phyloP scores from a whole-genome alignment of 2,329 filamentous ascomycete species.

The Onygenales sp. region DNA sequence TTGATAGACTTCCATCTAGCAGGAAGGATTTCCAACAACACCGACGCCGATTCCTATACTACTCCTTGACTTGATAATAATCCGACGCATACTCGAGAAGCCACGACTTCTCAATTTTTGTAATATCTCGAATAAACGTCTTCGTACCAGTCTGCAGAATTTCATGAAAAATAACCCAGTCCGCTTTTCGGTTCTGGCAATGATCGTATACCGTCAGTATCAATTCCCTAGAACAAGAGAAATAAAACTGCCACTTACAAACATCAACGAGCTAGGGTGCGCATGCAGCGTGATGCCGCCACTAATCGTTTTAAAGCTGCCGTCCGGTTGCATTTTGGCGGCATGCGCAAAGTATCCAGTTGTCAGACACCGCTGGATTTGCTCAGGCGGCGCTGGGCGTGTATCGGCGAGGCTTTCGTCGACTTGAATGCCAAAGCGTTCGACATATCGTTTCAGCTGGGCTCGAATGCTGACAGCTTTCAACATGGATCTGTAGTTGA shows the following conservation, averaged over 20 bases:
- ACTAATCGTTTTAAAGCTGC: constrained; percentile 77
- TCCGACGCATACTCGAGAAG: constrained; percentile 77
- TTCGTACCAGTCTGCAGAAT: constrained; percentile 82
- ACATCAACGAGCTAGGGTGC: constrained; percentile 88
- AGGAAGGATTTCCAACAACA: too few species aligned
- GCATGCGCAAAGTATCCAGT: constrained; percentile 89
- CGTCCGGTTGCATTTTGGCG: constrained; percentile 87
- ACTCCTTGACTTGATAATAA: constrained; percentile 57
- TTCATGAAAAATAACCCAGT: constrained; percentile 95
- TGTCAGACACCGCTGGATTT: constrained; percentile 76
- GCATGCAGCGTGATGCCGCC: constrained; percentile 70
- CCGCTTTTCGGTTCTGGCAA: constrained; percentile 69
- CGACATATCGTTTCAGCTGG: constrained; percentile 78
- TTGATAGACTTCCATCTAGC: too few species aligned
- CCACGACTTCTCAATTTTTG: constrained; percentile 91
- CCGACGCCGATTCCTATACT: not conserved
- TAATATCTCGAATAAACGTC: constrained; percentile 82
- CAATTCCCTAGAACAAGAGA: not conserved
- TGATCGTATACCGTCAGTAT: not conserved
- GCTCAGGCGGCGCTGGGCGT: constrained; percentile 44
- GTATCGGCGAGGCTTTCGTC: constrained; percentile 46
- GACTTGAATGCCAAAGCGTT: constrained; percentile 66
- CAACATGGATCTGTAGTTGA: constrained; percentile 78
- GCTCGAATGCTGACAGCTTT: constrained; percentile 76
- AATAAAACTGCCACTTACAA: constrained; percentile 40